These are phyloP conservation scores for Dinochytrium kinnereticum DNA, from an alignment of 371 early-diverging fungal genomes.

Conservation along the genomic window DNA sequence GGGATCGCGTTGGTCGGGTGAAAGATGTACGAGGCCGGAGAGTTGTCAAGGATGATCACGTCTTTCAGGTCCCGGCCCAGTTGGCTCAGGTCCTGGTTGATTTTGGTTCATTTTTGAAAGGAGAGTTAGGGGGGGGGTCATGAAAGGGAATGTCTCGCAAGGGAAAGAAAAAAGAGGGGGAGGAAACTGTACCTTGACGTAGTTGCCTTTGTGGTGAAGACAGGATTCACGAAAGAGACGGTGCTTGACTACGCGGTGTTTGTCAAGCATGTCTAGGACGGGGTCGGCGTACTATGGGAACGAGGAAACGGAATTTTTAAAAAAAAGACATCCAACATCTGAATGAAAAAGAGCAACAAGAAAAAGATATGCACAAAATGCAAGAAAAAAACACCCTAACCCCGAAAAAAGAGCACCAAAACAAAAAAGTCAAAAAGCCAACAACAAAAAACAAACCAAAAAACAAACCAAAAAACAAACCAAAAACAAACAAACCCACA, in stretches of 20 bases:
- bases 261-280: constrained; percentile 92
- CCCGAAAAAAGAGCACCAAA: constrained; percentile 35
- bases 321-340: too few species aligned
- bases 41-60: constrained; percentile 87
- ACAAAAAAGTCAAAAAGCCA: not conserved
- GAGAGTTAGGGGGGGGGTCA: not conserved
- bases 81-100: constrained; percentile 72
- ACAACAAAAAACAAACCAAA: constrained; percentile 3
- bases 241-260: constrained; percentile 80
- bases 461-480: not conserved
- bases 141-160: not conserved
- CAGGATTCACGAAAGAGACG: constrained; percentile 96
- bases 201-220: constrained; percentile 90
- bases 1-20: constrained; percentile 95
- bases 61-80: constrained; percentile 85
- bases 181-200: constrained; percentile 79
- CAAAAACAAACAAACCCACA: not conserved
- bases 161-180: not conserved
- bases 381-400: too few species aligned
- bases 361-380: too few species aligned
- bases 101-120: too few species aligned
- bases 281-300: constrained; percentile 98
- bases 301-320: too few species aligned
- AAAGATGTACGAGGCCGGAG: constrained; percentile 92
- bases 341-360: too few species aligned